Evolutionary conservation across 2,329 filamentous ascomycete species (phyloP), one percentile per base, ranked within the genome.

Genomic region (Ophiostoma quercus): DNA sequence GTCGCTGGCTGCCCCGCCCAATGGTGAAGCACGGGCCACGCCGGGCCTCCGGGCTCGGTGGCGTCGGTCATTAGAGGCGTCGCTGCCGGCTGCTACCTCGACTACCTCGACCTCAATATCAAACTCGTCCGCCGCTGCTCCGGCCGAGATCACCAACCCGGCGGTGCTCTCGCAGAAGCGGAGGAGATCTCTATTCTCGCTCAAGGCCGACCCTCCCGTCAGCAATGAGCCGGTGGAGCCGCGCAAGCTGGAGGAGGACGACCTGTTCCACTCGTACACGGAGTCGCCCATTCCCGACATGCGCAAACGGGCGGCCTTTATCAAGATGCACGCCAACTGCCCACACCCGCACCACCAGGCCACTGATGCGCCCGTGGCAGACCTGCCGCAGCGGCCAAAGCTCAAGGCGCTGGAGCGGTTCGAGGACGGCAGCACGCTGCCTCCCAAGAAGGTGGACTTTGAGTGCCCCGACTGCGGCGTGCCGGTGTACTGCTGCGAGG

Each of bases 401-500:
- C 51, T 65, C 12, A 68, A 73, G 70, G 67, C 72, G 57, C 71
- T 74, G 19, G 72, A 67, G 67, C 71, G 73, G 57, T 67, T 85
- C 8, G 73, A 80, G 22, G 71, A 79, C n/a, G 85, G 82, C 12
- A 60, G 67, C 66, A 78, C 80, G 54, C 79, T 88, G 72, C 85
- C 92, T 11, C 90, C 94, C 0, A 88, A 89, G 19, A 92, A 97
- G 79, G 92, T 97, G 68, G 84, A 91, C 74, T 97, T 96, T 77
- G 95, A 98, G 79, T 99, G 95, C 76, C 94, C 95, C 0, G 94
- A 99, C 79, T 99, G 95, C 75, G 95, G 95, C 16, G 87, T 98
- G 60, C 94, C 96, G 0, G 89, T 97, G 7, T 96, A 95, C 78
- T 99, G 95, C 82, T 94, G 88, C 75, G 91, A 97, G 79, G 90